Conservation (phyloP, 2,329 filamentous ascomycete species). For the Hypoxylon sp. region DNA sequence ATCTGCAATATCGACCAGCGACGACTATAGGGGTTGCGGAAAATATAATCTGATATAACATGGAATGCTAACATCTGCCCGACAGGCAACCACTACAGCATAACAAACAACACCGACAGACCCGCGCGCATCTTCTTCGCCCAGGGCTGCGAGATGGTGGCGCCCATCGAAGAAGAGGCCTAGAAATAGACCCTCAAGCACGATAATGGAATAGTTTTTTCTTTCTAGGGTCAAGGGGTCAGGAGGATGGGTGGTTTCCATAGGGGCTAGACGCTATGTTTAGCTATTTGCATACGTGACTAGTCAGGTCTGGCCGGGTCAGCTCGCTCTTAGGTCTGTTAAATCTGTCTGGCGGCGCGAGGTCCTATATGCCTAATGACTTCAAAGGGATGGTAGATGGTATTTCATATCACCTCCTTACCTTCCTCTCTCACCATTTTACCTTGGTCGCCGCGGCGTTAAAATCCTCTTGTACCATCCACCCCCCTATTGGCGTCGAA, state of each 20-base stretch:
- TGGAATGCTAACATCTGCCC: not conserved
- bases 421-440: not conserved
- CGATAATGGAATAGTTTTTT: not conserved
- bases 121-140: slow-evolving; percentile 88
- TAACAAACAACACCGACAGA: slow-evolving; percentile 78
- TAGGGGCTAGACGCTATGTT: not conserved
- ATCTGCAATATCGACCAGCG: slow-evolving; percentile 8
- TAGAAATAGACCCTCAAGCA: slow-evolving; percentile 8
- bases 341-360: not conserved
- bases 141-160: slow-evolving; percentile 74
- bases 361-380: slow-evolving; percentile 6
- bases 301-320: no score
- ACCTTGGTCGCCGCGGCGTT: not conserved
- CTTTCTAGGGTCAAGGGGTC: not conserved
- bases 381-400: slow-evolving; percentile 7
- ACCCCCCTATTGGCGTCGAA: slow-evolving; percentile 1
- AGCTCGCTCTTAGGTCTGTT: not conserved
- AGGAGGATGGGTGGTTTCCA: not conserved
- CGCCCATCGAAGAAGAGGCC: slow-evolving; percentile 37
- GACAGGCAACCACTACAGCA: slow-evolving; percentile 91
- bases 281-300: not conserved
- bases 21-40: not conserved
- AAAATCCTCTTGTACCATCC: not conserved
- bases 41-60: not conserved
- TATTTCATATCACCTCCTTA: slow-evolving; percentile 14